phyloP scores from a whole-genome alignment of 805 yeast species.

The Lachancea fermentati region DNA sequence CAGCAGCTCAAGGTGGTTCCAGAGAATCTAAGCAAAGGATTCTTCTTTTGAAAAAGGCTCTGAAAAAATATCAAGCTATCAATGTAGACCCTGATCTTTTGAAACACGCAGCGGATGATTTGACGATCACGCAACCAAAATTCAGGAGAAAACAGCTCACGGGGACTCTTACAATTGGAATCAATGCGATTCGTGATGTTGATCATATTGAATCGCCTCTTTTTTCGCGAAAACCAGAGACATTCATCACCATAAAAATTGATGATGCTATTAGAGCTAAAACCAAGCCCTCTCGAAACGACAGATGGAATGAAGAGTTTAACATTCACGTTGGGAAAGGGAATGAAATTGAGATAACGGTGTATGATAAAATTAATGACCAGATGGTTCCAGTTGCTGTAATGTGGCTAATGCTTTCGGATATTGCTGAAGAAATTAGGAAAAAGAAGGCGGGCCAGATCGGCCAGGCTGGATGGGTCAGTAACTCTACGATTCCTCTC shows the following conservation, averaged over 20 bases:
- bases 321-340: conserved; percentile 81
- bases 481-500: conserved; percentile 53
- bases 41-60: conserved; percentile 72
- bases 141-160: conserved; percentile 78
- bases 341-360: conserved; percentile 83
- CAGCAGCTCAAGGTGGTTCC: conserved; percentile 85
- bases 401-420: conserved; percentile 85
- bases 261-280: conserved; percentile 83
- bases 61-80: conserved; percentile 86
- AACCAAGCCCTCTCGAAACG: conserved; percentile 69
- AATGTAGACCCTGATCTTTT: conserved; percentile 63
- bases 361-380: conserved; percentile 71
- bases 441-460: conserved; percentile 74
- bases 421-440: conserved; percentile 90
- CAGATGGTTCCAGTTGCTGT: conserved; percentile 81
- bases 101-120: conserved; percentile 51
- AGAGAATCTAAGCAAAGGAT: conserved; percentile 81
- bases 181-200: conserved; percentile 77
- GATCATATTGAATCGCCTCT: conserved; percentile 88
- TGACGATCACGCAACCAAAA: conserved; percentile 57
- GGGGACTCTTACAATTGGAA: conserved; percentile 70
- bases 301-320: conserved; percentile 78
- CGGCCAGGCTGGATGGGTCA: conserved; percentile 81
- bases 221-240: conserved; percentile 73
- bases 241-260: conserved; percentile 68